phyloP scores from a whole-genome alignment of 2,329 filamentous ascomycete species.

The Colletotrichum abscissum region DNA sequence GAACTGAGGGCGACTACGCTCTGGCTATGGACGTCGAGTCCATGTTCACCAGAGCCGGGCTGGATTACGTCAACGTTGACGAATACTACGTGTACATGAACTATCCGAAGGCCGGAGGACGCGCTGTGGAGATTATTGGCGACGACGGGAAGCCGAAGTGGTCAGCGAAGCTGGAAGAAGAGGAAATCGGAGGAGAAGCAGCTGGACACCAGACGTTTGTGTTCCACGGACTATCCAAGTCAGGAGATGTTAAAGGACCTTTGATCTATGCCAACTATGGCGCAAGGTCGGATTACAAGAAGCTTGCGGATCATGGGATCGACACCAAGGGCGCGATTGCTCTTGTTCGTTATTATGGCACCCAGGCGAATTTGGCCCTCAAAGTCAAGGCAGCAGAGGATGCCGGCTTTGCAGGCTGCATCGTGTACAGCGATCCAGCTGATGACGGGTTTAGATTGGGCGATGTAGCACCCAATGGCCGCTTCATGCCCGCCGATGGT shows the following conservation, averaged over 20 bases:
- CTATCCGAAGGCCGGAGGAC: constrained; percentile 82
- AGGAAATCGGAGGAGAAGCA: constrained; percentile 72
- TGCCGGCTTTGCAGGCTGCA: constrained; percentile 85
- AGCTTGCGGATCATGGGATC: constrained; percentile 76
- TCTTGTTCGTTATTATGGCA: constrained; percentile 83
- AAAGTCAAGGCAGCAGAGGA: constrained; percentile 93
- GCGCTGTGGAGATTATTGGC: constrained; percentile 84
- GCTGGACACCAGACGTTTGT: constrained; percentile 76
- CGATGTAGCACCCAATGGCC: constrained; percentile 78
- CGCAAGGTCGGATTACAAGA: constrained; percentile 83
- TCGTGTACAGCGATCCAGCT: constrained; percentile 91
- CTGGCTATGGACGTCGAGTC: constrained; percentile 86
- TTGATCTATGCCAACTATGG: constrained; percentile 95
- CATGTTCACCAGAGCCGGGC: constrained; percentile 75
- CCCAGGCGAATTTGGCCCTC: constrained; percentile 76
- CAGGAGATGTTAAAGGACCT: constrained; percentile 86
- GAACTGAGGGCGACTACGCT: constrained; percentile 92
- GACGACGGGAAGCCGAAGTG: constrained; percentile 74
- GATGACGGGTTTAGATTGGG: constrained; percentile 86
- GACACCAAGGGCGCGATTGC: constrained; percentile 84
- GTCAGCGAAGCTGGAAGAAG: constrained; percentile 87
- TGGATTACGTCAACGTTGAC: constrained; percentile 82
- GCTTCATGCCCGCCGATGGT: constrained; percentile 82
- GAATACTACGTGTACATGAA: constrained; percentile 92
- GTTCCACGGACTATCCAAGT: constrained; percentile 91